Conservation (phyloP, 2,329 filamentous ascomycete species). For the Fusarium sacchari region DNA sequence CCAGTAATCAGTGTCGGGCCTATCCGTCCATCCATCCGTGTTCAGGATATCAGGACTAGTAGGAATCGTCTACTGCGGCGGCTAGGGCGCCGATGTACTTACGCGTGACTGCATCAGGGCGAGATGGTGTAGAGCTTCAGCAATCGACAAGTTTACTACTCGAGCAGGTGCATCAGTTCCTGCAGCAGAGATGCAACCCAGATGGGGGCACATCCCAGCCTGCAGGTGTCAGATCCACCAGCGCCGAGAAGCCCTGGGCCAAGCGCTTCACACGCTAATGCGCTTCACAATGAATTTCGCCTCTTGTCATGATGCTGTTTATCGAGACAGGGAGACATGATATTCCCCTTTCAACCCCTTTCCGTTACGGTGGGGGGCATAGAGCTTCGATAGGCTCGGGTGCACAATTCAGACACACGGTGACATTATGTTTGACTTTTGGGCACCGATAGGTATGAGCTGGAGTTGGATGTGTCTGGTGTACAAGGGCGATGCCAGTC, state of each 20-base stretch:
- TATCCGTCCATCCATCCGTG: constrained; percentile 22
- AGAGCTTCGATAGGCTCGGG: constrained; percentile 23
- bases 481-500: constrained; percentile 36
- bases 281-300: constrained; percentile 23
- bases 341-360: constrained; percentile 14
- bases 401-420: constrained; percentile 10
- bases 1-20: constrained; percentile 21
- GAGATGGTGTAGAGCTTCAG: constrained; percentile 37
- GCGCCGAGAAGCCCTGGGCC: constrained; percentile 21
- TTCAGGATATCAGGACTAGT: constrained; percentile 5
- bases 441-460: constrained; percentile 31
- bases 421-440: constrained; percentile 14
- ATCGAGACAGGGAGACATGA: constrained; percentile 13
- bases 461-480: constrained; percentile 6
- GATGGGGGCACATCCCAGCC: constrained; percentile 25
- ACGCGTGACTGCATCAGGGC: constrained; percentile 21
- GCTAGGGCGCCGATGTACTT: constrained; percentile 20
- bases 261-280: constrained; percentile 29
- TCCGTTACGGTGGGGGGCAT: constrained; percentile 11
- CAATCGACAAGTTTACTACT: constrained; percentile 24
- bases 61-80: constrained; percentile 8
- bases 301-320: constrained; percentile 22
- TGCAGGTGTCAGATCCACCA: constrained; percentile 41
- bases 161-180: constrained; percentile 34
- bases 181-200: constrained; percentile 37